Base-by-base conservation (phyloP, 1,139 yeast species). In the Debaryomyces coudertii region DNA sequence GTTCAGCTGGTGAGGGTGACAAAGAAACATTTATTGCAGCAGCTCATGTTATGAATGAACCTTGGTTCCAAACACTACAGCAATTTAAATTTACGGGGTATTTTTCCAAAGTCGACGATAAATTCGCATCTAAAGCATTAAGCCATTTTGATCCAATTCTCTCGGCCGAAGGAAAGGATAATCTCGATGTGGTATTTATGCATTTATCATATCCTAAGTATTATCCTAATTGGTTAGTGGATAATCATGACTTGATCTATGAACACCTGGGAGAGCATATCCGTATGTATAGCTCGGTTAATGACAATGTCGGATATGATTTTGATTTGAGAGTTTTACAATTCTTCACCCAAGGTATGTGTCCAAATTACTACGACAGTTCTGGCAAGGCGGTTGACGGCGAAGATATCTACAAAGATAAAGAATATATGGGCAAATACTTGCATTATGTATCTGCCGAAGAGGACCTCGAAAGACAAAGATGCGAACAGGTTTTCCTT, bases 1-100 rank as follows among this genome's bases (percentile, higher is more conserved):
- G 88, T 5, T 74, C 84, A 11, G 87, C 87, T 1, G 89, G 88
- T 22, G 87, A 83, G 63, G 89, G 89, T 40, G 89, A 83, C 54
- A 83, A 83, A 60, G 89, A 83, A 53, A 82, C 88, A 0, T 83
- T 82, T 52, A 76, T 83, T 23, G 84, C 85, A 2, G 86, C 88
- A 1, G 86, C 87, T 0, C 73, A 71, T 45, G 83, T 73, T 0
- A 56, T 82, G 52, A 55, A 66, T 0, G 63, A 71, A 42, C 77
- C 79, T 2, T 80, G 77, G 63, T 80, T 77, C 61, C 87, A 81
- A 58, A 80, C 84, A 5, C 53, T 68, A 42, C 74, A 77, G 50
- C 70, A 63, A 42, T 78, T 80, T 53, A 58, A 59, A 43, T 83
- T 85, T 72, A 67, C 79, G 14, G 88, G 88, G 0, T 78, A 80